Evolutionary conservation across 2,329 filamentous ascomycete genomes (phyloP).

Genomic region (Paracamarosporium sp.): DNA sequence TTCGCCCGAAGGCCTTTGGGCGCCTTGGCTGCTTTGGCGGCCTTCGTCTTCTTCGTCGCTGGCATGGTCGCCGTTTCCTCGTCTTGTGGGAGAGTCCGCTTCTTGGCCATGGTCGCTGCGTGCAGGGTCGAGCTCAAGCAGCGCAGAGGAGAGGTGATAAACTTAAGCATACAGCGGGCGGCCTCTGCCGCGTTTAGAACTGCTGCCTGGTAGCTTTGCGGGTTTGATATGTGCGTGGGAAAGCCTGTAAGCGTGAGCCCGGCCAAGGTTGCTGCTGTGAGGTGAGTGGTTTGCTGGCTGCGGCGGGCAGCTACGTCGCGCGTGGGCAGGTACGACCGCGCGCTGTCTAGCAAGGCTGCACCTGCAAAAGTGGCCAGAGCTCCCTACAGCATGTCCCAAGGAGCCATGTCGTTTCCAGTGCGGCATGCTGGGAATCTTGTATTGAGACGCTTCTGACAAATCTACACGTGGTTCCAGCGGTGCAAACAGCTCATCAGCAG

Average conservation of each 20-base stretch:
- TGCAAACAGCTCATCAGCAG: background rate
- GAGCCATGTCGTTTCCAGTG: background rate
- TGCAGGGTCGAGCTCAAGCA: background rate
- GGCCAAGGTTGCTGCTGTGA: background rate
- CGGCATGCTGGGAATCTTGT: background rate
- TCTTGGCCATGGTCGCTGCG: background rate
- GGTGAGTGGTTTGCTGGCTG: background rate
- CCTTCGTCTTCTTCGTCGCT: slow-evolving; percentile 7
- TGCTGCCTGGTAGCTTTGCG: background rate
- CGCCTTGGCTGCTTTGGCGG: background rate
- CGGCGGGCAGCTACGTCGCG: background rate
- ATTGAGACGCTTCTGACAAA: background rate
- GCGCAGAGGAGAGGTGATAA: background rate
- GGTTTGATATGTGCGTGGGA: background rate
- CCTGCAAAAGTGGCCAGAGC: background rate
- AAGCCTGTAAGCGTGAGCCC: background rate
- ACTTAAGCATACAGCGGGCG: slow-evolving; percentile 1
- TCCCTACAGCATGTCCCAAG: background rate
- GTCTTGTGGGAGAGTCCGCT: background rate
- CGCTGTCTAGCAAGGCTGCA: background rate
- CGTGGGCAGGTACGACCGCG: background rate
- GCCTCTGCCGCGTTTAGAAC: background rate
- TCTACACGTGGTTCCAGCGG: background rate
- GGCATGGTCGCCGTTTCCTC: background rate
- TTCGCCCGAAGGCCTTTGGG: background rate